Base-by-base conservation (phyloP, 2,329 filamentous ascomycete species). In the Hortaea sp. region DNA sequence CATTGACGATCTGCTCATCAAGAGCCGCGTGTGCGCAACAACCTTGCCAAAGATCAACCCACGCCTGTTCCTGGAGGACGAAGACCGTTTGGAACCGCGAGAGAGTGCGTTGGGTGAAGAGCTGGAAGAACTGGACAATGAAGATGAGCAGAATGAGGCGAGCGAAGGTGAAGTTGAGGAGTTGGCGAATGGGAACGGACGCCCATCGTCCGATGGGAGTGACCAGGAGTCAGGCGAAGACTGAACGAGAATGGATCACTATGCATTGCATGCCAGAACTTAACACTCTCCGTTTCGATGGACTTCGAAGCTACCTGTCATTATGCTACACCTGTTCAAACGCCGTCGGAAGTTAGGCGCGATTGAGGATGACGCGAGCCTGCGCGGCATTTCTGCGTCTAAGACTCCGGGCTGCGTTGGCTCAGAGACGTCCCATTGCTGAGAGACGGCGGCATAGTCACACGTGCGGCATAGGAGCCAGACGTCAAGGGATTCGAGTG, bases 11-110 rank as follows among this genome's bases (percentile, higher is more conserved):
- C 68, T 98, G 54, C 71, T 98, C 52, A 84, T 79, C 0, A 94
- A 94, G 67, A 87, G 94, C 47, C 77, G 92, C 44, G 83, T 95
- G 0, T 97, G 90, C 62, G 90, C 82, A 34, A 97, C 92, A 3
- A 94, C 83, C 61, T 63, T 98, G 56, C 94, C 88, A 81, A 94
- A 95, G 70, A 77, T 98, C 74, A 86, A 89, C 3, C 81, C 81
- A 49, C 75, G 92, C 56, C 81, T 85, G 53, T 76, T 86, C 43
- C 64, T 98, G 53, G 92, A 98, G 69, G 92, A 98, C 64, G 62
- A 94, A 63, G 92, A 94, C 54, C 67, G 89, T 58, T 61, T 98
- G 59, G 90, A 95, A 61, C 85, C 88, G 42, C 77, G 90, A 53
- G 77, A 87, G 32, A 95, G 89, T 65, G 81, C 88, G 32, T 66